phyloP scores from a whole-genome alignment of 73 alveolate genomes.

The Tetrahymena elliotti region DNA sequence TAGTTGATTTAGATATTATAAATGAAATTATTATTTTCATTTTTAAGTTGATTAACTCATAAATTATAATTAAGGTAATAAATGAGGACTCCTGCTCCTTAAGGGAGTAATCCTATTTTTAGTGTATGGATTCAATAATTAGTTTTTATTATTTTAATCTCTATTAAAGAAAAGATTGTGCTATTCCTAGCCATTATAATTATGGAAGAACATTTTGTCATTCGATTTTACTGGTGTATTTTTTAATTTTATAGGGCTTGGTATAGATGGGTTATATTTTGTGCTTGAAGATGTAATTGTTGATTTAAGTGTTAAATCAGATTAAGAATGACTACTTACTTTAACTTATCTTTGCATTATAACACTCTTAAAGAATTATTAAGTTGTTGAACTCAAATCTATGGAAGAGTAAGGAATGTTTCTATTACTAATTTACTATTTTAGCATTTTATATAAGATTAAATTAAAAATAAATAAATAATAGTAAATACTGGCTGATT shows the following conservation, averaged over 20 bases:
- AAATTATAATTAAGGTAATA: background rate
- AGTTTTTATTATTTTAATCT: background rate
- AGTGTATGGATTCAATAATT: background rate
- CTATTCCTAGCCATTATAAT: background rate
- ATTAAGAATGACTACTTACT: background rate
- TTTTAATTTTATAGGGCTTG: background rate
- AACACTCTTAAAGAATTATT: background rate
- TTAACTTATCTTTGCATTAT: background rate
- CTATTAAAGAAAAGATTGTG: background rate
- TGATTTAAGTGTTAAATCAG: background rate
- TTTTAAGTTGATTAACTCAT: background rate
- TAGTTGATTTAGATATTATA: no score
- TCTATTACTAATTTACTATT: background rate
- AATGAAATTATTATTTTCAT: background rate
- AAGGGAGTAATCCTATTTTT: background rate
- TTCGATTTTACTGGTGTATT: background rate
- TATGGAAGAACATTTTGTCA: background rate
- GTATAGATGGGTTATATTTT: background rate
- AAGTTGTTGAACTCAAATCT: background rate
- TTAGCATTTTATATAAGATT: background rate
- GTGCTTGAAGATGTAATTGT: background rate
- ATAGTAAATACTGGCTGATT: background rate
- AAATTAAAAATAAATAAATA: background rate
- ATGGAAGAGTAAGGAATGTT: background rate
- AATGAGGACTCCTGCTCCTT: background rate